Base-by-base conservation (phyloP, 805 yeast species). In the Candida germanica region DNA sequence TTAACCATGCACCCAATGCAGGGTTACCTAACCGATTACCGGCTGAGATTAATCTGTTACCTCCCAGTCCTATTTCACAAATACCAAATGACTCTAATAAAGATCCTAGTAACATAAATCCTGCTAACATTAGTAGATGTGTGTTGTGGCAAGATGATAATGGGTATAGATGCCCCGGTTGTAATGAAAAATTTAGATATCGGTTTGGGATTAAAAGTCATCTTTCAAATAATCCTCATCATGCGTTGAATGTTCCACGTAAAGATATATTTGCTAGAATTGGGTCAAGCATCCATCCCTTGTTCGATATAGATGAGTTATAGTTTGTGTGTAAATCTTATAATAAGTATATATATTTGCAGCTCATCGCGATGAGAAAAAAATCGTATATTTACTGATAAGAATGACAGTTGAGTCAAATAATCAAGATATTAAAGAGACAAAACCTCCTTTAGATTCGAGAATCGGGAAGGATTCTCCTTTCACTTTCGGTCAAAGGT, bases 401-500 rank as follows among this genome's bases (percentile, higher is more conserved):
- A n/a, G n/a, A n/a, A n/a, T n/a, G n/a, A n/a, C n/a, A n/a, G n/a
- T n/a, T n/a, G n/a, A n/a, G n/a, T n/a, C n/a, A n/a, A n/a, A n/a
- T n/a, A n/a, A n/a, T n/a, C n/a, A n/a, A n/a, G n/a, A n/a, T n/a
- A 20, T 7, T 10, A 31, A 30, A 33, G 39, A 36, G 11, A 12
- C 30, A 14, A 42, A 38, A 16, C 47, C 44, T 14, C 33, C 44
- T 11, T 36, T 44, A 31, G 39, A 35, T 15, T 17, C 83, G 3
- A 62, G 91, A 38, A 68, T 83, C 25, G 91, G 95, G 2, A 82
- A 91, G 43, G 97, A 89, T 49, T 69, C 77, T 23, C 98, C 98
- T 5, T 91, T 87, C 59, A 82, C 80, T 14, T 93, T 93, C 62
- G 98, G 98, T 8, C 94, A 87, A 56, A 69, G 98, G 38, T 77